These are phyloP conservation scores for Capsella rubella DNA, from an alignment of 441 rosid species.

Conservation along the genomic window DNA sequence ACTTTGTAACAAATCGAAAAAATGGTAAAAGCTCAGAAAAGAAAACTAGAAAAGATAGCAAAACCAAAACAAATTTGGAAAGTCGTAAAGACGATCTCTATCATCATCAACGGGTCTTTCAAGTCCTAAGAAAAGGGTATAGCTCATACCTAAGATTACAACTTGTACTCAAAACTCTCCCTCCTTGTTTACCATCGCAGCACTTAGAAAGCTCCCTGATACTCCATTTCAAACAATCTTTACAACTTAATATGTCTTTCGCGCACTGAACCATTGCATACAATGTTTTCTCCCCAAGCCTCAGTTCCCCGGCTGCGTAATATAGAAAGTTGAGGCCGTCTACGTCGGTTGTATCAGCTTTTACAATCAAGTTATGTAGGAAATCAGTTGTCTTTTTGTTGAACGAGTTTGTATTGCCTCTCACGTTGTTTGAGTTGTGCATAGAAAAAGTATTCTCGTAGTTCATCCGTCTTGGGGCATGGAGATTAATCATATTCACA, in stretches of 20 bases:
- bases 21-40: background rate
- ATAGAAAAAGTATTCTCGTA: background rate
- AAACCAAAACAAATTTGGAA: background rate
- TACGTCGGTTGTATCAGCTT: background rate
- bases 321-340: background rate
- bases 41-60: background rate
- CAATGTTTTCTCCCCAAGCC: background rate
- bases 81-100: background rate
- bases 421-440: background rate
- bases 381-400: background rate
- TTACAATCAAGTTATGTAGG: background rate
- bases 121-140: slow-evolving; percentile 23
- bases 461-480: background rate
- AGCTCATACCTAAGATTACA: slow-evolving; percentile 29
- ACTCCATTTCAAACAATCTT: slow-evolving; percentile 1
- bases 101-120: background rate
- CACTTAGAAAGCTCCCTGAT: slow-evolving; percentile 15
- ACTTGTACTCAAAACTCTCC: slow-evolving; percentile 16
- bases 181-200: slow-evolving; percentile 26
- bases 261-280: slow-evolving; percentile 35
- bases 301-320: background rate
- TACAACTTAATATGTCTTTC: background rate
- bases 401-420: background rate
- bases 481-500: background rate
- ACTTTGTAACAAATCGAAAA: background rate